Evolutionary conservation across 1,139 yeast species (phyloP).

Genomic region (Magnusiomyces ingens): DNA sequence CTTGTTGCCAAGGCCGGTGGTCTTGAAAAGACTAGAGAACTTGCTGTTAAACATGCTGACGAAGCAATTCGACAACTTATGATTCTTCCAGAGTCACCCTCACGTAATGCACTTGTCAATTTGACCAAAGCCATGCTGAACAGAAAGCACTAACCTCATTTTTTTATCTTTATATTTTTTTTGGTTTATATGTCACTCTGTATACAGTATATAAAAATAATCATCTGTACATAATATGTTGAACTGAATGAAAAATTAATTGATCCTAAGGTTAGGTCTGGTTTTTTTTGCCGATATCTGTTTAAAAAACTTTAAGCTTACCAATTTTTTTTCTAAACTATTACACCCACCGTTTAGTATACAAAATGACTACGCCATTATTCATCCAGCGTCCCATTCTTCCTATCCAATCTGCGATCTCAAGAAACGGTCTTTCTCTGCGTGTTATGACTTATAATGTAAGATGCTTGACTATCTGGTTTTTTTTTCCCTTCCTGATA

Average conservation of each 20-base stretch:
- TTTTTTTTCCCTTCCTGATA: neutral
- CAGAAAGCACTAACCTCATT: constrained; percentile 39
- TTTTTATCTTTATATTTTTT: constrained; percentile 1
- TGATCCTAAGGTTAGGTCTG: too few relatives aligned
- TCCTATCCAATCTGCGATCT: neutral
- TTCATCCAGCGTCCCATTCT: constrained; percentile 2
- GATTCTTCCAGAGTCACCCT: constrained; percentile 76
- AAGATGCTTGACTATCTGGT: neutral
- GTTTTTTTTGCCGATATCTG: too few relatives aligned
- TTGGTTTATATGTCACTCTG: too few relatives aligned
- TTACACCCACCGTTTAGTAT: too few relatives aligned
- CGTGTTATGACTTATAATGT: constrained; percentile 35
- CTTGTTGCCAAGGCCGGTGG: constrained; percentile 72
- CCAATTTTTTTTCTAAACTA: too few relatives aligned
- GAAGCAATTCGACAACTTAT: constrained; percentile 64
- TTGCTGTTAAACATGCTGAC: constrained; percentile 74
- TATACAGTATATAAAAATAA: too few relatives aligned
- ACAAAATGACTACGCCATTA: neutral
- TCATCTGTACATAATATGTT: too few relatives aligned
- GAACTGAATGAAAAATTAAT: too few relatives aligned
- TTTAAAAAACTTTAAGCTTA: too few relatives aligned
- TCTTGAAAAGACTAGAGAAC: constrained; percentile 61
- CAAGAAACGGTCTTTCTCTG: constrained; percentile 21
- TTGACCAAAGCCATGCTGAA: constrained; percentile 79
- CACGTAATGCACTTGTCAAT: constrained; percentile 80